Base-by-base conservation (phyloP, 768 basidiomycete genomes). In the Leccinum incarnatum region DNA sequence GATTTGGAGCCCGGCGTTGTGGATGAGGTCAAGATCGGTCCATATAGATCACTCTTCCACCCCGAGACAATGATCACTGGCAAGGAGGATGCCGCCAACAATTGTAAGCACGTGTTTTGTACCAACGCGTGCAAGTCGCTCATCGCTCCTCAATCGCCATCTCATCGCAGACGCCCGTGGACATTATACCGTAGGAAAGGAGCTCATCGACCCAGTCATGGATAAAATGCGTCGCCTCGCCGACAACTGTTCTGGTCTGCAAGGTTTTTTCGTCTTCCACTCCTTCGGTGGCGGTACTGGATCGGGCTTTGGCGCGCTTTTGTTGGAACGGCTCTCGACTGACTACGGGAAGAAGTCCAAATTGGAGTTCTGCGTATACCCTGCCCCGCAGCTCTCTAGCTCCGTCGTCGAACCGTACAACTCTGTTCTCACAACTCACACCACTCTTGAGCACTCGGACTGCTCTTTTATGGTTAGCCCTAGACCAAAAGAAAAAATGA, bases 231-330 rank as follows among this genome's bases (percentile, higher is more conserved):
- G 97, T 74, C 90, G 93, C 66, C 86, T 99, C 62, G 93, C 95
- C 53, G 97, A 99, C 78, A 97, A 97, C 79, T 98, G 96, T 79
- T 85, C 87, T 52, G 97, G 97, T 73, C 87, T 99, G 48, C 97
- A 99, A 78, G 97, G 97, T 69, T 99, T 99, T 87, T 98, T 98
- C 72, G 93, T 98, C 71, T 98, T 98, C 87, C 97, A 98, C 80
- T 98, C 97, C 19, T 98, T 99, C 74, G 97, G 97, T 73, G 97
- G 97, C 72, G 97, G 97, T 76, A 98, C 97, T 72, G 97, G 97
- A 70, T 99, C 97, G 61, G 97, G 97, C 71, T 96, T 99, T 69
- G 97, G 97, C 73, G 96, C 97, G 59, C 89, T 99, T 67, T 83
- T 99, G 62, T 86, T 98, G 60, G 97, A 99, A 78, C 88, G 95